These are phyloP conservation scores for Adenanthera pavonina DNA, from an alignment of 306 rosid genomes.

Conservation along the genomic window DNA sequence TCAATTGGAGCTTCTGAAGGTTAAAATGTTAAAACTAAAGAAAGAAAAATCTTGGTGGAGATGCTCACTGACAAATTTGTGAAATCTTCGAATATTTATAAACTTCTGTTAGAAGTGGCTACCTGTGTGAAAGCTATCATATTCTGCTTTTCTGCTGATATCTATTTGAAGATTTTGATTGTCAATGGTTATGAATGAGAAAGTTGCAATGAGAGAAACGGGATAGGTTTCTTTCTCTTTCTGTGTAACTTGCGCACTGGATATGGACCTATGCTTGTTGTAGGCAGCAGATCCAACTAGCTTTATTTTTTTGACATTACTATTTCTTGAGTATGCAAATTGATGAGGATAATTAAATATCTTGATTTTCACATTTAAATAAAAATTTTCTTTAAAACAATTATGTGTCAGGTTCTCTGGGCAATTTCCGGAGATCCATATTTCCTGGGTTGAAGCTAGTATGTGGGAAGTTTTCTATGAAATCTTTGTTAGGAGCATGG, in stretches of 20 bases:
- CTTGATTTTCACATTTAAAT: neutral
- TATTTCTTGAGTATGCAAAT: neutral
- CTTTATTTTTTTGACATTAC: neutral
- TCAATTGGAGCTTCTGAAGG: constrained; percentile 22
- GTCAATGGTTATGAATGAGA: constrained; percentile 15
- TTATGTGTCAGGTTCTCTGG: neutral
- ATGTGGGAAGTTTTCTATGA: neutral
- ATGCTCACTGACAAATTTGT: constrained; percentile 3
- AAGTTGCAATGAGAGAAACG: neutral
- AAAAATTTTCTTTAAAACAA: neutral
- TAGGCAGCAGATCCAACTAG: neutral
- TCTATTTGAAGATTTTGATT: constrained; percentile 7
- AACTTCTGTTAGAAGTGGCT: constrained; percentile 6
- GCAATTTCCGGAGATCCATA: constrained; percentile 14
- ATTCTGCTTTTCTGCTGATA: neutral
- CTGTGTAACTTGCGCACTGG: neutral
- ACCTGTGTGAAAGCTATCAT: neutral
- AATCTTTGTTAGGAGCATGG: neutral
- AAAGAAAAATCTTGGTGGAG: constrained; percentile 11
- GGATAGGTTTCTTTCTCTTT: neutral
- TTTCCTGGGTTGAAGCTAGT: constrained; percentile 5
- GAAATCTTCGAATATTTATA: constrained; percentile 18
- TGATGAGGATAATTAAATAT: constrained; percentile 2
- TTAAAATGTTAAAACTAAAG: constrained; percentile 7
- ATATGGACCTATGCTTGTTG: neutral